Conservation (phyloP, 768 basidiomycete species). For the Filobasidium wieringae region DNA sequence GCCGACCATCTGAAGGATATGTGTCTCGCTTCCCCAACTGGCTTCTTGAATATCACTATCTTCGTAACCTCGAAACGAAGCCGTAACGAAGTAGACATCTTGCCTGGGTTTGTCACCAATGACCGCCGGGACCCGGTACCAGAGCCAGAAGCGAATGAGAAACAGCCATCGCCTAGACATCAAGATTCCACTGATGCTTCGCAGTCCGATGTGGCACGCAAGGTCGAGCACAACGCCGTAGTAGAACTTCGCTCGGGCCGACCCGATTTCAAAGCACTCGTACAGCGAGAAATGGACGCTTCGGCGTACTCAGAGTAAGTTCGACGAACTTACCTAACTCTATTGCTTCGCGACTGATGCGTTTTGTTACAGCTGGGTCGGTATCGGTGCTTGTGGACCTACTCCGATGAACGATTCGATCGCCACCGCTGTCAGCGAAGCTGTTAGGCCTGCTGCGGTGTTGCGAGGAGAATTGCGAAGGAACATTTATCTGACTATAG, state of each 20-base stretch:
- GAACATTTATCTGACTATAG: conserved; percentile 6
- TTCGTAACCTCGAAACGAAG: conserved; percentile 14
- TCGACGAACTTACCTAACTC: neutral
- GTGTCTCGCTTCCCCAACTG: conserved; percentile 3
- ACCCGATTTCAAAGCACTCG: conserved; percentile 8
- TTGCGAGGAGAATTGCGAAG: conserved; percentile 10
- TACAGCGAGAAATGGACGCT: conserved; percentile 2
- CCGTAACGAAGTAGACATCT: conserved; percentile 2
- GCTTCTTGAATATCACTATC: conserved; percentile 9
- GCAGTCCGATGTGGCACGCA: too few relatives aligned
- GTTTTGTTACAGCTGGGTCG: conserved; percentile 1
- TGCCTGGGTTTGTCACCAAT: conserved; percentile 12
- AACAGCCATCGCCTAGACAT: too few relatives aligned
- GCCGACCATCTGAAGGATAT: conserved; percentile 10
- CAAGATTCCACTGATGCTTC: too few relatives aligned
- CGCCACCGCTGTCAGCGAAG: conserved; percentile 7
- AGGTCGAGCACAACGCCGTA: neutral
- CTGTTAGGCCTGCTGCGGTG: conserved; percentile 2
- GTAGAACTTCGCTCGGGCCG: conserved; percentile 7
- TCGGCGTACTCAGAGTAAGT: conserved; percentile 9
- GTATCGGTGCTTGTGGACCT: conserved; percentile 12
- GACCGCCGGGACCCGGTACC: conserved; percentile 1
- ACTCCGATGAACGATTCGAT: conserved; percentile 16
- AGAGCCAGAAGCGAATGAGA: neutral
- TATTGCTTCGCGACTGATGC: too few relatives aligned